Evolutionary conservation across 1,284 basidiomycete genomes (phyloP).

Genomic region (Peniophora sp.): DNA sequence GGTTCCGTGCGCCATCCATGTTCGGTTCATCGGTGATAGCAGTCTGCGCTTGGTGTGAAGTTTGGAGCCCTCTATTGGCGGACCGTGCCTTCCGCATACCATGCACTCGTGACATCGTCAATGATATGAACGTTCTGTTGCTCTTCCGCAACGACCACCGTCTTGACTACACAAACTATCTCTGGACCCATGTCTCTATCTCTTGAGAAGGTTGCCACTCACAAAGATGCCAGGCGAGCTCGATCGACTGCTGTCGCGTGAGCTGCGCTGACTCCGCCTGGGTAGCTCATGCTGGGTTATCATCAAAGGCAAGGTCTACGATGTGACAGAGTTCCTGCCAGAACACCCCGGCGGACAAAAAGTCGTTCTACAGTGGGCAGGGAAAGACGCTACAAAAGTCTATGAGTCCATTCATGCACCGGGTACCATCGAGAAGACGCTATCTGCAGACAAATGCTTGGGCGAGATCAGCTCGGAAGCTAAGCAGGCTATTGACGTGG

Average conservation of each 20-base stretch:
- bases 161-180: neutral
- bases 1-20: too few species aligned
- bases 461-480: conserved; percentile 58
- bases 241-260: conserved; percentile 7
- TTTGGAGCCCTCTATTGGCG: too few species aligned
- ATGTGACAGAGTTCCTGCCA: conserved; percentile 79
- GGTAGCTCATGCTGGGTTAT: conserved; percentile 84
- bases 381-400: conserved; percentile 67
- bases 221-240: conserved; percentile 33
- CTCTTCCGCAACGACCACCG: neutral
- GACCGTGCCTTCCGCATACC: too few species aligned
- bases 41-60: too few species aligned
- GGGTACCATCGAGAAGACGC: conserved; percentile 60
- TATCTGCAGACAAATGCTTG: conserved; percentile 62
- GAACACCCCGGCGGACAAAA: conserved; percentile 78
- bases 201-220: conserved; percentile 39
- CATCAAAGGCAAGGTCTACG: conserved; percentile 69
- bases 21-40: too few species aligned
- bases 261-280: conserved; percentile 5
- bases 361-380: conserved; percentile 75
- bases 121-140: too few species aligned
- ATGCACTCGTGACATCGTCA: too few species aligned
- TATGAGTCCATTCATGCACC: conserved; percentile 73
- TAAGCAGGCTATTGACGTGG: conserved; percentile 30
- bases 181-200: conserved; percentile 25